Conservation (phyloP, 2,329 filamentous ascomycete species). For the Plenodomus lindquistii region DNA sequence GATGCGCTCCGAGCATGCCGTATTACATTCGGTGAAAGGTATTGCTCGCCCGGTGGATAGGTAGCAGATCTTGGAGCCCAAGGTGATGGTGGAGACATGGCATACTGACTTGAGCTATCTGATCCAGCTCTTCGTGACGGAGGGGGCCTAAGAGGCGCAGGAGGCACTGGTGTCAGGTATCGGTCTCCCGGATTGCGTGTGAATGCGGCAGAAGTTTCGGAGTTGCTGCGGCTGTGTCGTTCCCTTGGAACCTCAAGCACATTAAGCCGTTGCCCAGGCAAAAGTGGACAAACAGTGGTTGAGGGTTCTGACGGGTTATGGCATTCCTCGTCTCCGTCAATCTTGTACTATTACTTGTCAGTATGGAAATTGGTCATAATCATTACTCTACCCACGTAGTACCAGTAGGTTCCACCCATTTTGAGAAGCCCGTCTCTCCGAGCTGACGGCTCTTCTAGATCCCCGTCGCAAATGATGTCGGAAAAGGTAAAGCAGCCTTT, state of each 20-base stretch:
- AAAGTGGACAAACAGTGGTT: constrained; percentile 79
- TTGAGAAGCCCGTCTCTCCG: constrained; percentile 78
- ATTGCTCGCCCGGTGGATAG: constrained; percentile 25
- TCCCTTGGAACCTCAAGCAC: constrained; percentile 79
- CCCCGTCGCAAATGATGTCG: constrained; percentile 81
- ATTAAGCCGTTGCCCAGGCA: constrained; percentile 88
- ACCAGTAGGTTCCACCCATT: constrained; percentile 94
- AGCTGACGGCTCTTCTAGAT: constrained; percentile 54
- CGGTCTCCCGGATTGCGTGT: constrained; percentile 81
- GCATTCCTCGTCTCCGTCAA: constrained; percentile 79
- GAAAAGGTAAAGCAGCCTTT: constrained; percentile 85
- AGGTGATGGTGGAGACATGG: constrained; percentile 22
- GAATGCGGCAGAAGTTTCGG: constrained; percentile 67
- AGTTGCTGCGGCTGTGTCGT: constrained; percentile 63
- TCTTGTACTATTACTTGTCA: constrained; percentile 67
- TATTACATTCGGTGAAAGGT: constrained; percentile 26
- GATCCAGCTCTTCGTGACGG: constrained; percentile 20
- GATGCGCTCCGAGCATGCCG: constrained; percentile 38
- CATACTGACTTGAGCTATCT: constrained; percentile 19
- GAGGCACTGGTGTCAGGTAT: constrained; percentile 69
- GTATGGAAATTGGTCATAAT: constrained; percentile 1
- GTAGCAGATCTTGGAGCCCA: constrained; percentile 36
- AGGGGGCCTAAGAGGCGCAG: constrained; percentile 38
- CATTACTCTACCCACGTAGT: constrained; percentile 70
- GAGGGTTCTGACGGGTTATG: constrained; percentile 73